Evolutionary conservation across 805 yeast genomes (phyloP).

Genomic region (Candida boidinii): DNA sequence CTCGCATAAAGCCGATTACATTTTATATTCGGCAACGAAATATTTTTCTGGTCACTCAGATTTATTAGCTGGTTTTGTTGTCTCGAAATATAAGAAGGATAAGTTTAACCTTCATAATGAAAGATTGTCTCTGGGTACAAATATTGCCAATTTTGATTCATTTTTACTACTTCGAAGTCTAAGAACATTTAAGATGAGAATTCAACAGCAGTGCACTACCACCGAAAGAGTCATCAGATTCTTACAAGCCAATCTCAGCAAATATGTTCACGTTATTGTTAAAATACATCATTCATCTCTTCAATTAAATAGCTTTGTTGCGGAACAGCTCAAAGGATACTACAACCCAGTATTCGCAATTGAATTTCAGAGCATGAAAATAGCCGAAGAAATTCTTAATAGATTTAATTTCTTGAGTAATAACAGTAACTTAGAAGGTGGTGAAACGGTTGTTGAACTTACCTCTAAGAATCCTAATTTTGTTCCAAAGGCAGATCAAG

Average conservation of each 20-base stretch:
- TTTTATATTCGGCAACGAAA: constrained; percentile 48
- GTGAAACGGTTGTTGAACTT: constrained; percentile 46
- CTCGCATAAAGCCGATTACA: constrained; percentile 41
- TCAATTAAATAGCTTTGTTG: constrained; percentile 30
- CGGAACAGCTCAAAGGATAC: constrained; percentile 31
- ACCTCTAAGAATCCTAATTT: constrained; percentile 26
- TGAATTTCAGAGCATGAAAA: constrained; percentile 24
- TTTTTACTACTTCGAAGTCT: constrained; percentile 39
- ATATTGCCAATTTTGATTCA: constrained; percentile 42
- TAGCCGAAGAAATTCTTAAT: constrained; percentile 32
- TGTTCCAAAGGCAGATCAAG: constrained; percentile 6
- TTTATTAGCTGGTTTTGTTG: constrained; percentile 42
- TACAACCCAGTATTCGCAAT: constrained; percentile 42
- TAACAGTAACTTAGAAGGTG: constrained; percentile 37
- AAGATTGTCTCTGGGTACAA: constrained; percentile 39
- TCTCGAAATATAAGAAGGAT: constrained; percentile 27
- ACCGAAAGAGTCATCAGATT: constrained; percentile 33
- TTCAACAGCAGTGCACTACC: constrained; percentile 35
- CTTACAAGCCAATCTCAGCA: constrained; percentile 24
- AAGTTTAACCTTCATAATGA: constrained; percentile 28
- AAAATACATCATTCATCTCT: constrained; percentile 39
- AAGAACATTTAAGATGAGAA: constrained; percentile 43
- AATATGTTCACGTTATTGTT: constrained; percentile 25
- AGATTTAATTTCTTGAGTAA: constrained; percentile 40
- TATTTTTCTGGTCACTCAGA: constrained; percentile 50